Conservation (phyloP, 495 filamentous ascomycete genomes). For the Aspergillus homomorphus region DNA sequence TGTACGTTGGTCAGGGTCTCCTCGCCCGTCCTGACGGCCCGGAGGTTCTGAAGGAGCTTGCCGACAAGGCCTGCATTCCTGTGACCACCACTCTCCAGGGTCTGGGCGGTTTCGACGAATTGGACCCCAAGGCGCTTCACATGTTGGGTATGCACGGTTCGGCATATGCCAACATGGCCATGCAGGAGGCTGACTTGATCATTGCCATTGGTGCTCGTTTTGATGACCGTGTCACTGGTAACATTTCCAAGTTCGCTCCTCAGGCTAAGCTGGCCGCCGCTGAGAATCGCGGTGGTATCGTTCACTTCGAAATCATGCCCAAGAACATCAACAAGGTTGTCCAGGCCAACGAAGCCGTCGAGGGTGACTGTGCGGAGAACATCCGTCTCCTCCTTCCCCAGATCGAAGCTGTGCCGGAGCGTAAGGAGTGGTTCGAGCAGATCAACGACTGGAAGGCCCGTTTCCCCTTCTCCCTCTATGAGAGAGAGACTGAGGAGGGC, state of each 20-base stretch:
- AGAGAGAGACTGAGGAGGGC: constrained; percentile 63
- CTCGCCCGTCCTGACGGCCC: constrained; percentile 50
- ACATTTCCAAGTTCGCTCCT: constrained; percentile 54
- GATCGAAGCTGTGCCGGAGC: constrained; percentile 57
- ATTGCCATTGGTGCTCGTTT: constrained; percentile 61
- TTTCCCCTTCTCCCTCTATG: constrained; percentile 74
- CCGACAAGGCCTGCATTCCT: constrained; percentile 57
- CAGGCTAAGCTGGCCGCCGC: constrained; percentile 53
- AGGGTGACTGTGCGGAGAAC: constrained; percentile 62
- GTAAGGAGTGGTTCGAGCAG: constrained; percentile 83
- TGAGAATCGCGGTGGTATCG: constrained; percentile 56
- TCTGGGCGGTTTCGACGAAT: constrained; percentile 60
- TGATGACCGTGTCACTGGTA: constrained; percentile 59
- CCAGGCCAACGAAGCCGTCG: constrained; percentile 56
- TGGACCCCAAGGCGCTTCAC: constrained; percentile 54
- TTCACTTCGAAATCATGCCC: constrained; percentile 64
- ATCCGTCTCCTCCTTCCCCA: constrained; percentile 69
- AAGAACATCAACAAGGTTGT: constrained; percentile 66
- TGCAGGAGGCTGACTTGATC: constrained; percentile 63
- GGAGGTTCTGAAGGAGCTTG: constrained; percentile 50
- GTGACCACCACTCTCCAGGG: constrained; percentile 66
- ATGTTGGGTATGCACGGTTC: constrained; percentile 67
- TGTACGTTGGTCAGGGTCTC: constrained; percentile 60
- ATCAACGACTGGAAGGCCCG: constrained; percentile 85
- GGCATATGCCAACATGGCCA: constrained; percentile 61